Evolutionary conservation across 2,329 filamentous ascomycete genomes (phyloP).

Genomic region (Claviceps sp.): DNA sequence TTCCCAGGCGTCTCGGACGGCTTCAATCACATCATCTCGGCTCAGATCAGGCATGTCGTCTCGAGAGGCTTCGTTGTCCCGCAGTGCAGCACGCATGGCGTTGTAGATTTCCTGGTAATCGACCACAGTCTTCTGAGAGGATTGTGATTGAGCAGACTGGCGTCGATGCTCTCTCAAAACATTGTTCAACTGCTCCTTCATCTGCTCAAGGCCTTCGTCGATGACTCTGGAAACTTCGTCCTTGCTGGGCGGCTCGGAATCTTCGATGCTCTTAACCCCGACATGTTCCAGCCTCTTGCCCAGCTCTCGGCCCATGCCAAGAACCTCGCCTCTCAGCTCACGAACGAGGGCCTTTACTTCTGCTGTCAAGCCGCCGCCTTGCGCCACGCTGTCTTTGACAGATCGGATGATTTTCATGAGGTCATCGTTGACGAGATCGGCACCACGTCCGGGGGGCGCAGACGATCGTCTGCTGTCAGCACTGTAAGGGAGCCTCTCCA

Average conservation of each 20-base stretch:
- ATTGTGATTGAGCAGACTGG: conserved; percentile 49
- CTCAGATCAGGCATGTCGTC: conserved; percentile 36
- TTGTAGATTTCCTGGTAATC: conserved; percentile 80
- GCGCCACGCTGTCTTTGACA: conserved; percentile 82
- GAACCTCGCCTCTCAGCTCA: conserved; percentile 79
- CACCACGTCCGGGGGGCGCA: conserved; percentile 25
- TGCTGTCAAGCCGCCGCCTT: conserved; percentile 77
- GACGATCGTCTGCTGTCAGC: conserved; percentile 29
- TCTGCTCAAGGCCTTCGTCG: conserved; percentile 64
- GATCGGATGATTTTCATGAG: conserved; percentile 69
- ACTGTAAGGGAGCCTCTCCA: conserved; percentile 32
- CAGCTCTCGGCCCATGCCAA: conserved; percentile 88
- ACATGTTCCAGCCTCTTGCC: conserved; percentile 73
- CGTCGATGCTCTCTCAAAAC: conserved; percentile 64
- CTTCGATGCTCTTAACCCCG: conserved; percentile 29
- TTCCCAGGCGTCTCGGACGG: conserved; percentile 84
- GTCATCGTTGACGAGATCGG: conserved; percentile 59
- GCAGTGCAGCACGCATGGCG: conserved; percentile 62
- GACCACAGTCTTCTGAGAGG: conserved; percentile 46
- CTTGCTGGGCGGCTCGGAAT: conserved; percentile 40
- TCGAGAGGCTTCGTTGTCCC: conserved; percentile 40
- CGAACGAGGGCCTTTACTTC: conserved; percentile 85
- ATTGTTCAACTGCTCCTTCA: conserved; percentile 73
- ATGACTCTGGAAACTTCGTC: conserved; percentile 66
- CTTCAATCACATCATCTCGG: conserved; percentile 73